Evolutionary conservation across 2,329 filamentous ascomycete genomes (phyloP), one percentile per base, ranked within the genome.

Genomic region (Paecilomyces dactylethromorphus): DNA sequence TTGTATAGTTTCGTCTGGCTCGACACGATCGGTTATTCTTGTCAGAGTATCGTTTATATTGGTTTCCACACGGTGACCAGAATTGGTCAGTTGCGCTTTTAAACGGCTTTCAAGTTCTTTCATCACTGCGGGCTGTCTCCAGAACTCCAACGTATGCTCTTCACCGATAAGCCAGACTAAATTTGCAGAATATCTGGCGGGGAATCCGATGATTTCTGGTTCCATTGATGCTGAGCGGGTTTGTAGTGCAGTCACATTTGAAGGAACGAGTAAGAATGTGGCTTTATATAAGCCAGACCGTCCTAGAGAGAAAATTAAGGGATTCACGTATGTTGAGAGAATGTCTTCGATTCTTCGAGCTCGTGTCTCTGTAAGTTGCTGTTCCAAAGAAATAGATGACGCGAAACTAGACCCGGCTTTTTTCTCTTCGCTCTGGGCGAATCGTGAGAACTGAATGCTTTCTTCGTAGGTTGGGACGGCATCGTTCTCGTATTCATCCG

Each of bases 241-340:
- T 58, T 69, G 65, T 5, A 71, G 60, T 7, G 68, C 69, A 15
- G 69, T 66, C 10, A 75, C 70, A 59, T 78, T 75, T 3, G 77
- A 78, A 10, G 78, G 78, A 0, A 81, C 65, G 13, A 81, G 68
- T 32, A 79, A 70, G 59, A 80, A 73, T 12, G 71, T 76, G 13
- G 76, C 77, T 60, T 74, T 74, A 15, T 75, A 73, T 45, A 79
- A 73, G 29, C 77, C 78, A 32, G 73, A 72, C 11, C 70, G 64
- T 45, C 74, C 74, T 61, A 76, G 74, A 12, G 70, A 60, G 57
- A 72, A 64, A 54, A 81, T 66, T 18, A 76, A 64, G 1, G 79
- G 78, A 31, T 76, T 71, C 58, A 81, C 73, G 60, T 76, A 68
- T 1, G 62, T 68, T 31, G 70, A 65, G 31, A 80, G 70, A 15